Percentiles rank a stretch among this genome's conserved stretches.
phyloP scores from a whole-genome alignment of 345 rosid species.

The Kernera saxatilis region DNA sequence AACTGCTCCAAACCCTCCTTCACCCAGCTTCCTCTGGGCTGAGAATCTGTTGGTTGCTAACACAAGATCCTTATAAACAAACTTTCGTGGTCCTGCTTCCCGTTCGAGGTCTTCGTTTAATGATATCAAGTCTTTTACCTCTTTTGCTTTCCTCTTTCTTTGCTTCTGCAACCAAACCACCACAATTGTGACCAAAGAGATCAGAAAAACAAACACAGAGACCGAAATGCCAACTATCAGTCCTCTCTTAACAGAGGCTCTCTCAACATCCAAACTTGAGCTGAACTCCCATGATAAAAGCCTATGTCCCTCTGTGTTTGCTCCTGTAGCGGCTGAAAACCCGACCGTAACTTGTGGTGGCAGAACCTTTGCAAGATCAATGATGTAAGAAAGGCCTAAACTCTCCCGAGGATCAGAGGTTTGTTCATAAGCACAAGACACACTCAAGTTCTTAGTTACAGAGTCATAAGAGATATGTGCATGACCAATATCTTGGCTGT shows the following conservation, averaged over 20 bases:
- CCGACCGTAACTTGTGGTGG: slow-evolving; percentile 38
- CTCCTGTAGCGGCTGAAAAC: slow-evolving; percentile 35
- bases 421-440: slow-evolving; percentile 29
- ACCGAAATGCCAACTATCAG: slow-evolving; percentile 3
- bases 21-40: slow-evolving; percentile 26
- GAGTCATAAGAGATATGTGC: slow-evolving; percentile 29
- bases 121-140: not conserved
- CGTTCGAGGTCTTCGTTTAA: slow-evolving; percentile 35
- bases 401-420: slow-evolving; percentile 23
- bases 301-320: slow-evolving; percentile 1
- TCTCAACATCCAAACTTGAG: slow-evolving; percentile 22
- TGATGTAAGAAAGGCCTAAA: slow-evolving; percentile 23
- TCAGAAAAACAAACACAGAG: slow-evolving; percentile 6
- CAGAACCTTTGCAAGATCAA: slow-evolving; percentile 34
- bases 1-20: too few relatives aligned
- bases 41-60: slow-evolving; percentile 37
- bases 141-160: not conserved
- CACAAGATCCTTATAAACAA: slow-evolving; percentile 27
- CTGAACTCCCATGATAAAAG: slow-evolving; percentile 38
- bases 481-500: slow-evolving; percentile 9
- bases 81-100: slow-evolving; percentile 36
- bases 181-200: not conserved
- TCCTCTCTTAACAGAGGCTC: not conserved
- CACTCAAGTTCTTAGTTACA: slow-evolving; percentile 31
- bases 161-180: slow-evolving; percentile 4